Base-by-base conservation (phyloP, 176 grass and related monocot species). In the Luzula sylvatica region DNA sequence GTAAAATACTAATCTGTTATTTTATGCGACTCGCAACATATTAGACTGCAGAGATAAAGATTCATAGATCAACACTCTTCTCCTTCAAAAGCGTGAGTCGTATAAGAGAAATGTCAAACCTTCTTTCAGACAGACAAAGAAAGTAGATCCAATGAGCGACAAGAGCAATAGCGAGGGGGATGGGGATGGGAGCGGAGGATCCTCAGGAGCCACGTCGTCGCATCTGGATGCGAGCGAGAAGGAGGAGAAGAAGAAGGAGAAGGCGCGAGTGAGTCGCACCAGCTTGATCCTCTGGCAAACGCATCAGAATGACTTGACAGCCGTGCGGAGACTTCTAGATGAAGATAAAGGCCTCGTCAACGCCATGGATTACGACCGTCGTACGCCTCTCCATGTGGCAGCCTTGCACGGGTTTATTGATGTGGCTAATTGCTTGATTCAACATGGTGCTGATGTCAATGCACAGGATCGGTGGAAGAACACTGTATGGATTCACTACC, bases 271-370 rank as follows among this genome's bases (percentile, higher is more conserved):
- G 46, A 87, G 75, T 26, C 71, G 86, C 15, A 98, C 93, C 27
- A 90, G 85, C 65, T 81, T 98, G 30, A 98, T 98, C 78, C 78
- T 98, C n/a, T 98, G 93, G 93, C 93, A 98, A 75, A 83, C 93
- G 59, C 93, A 98, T 68, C 93, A 98, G 78, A 92, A 98, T 78
- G 86, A 98, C 65, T 75, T 25, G 2, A 23, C 20, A 30, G 78
- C 86, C 46, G 86, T 98, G 65, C 72, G 86, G 27, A 98, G 86
- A 78, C 82, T 98, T 42, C 82, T 98, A 16, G 82, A 98, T 32
- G 86, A 98, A 74, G 86, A 98, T 66, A 72, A 24, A 35, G 20
- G 56, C 45, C 93, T 98, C 68, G 93, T 98, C 69, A 82, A 72
- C 78, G 93, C 93, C 29, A 64, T 74, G 15, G 93, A 98, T 61